Evolutionary conservation across 2,329 filamentous ascomycete genomes (phyloP), one percentile per base, ranked within the genome.

Genomic region (Neonectria punicea): DNA sequence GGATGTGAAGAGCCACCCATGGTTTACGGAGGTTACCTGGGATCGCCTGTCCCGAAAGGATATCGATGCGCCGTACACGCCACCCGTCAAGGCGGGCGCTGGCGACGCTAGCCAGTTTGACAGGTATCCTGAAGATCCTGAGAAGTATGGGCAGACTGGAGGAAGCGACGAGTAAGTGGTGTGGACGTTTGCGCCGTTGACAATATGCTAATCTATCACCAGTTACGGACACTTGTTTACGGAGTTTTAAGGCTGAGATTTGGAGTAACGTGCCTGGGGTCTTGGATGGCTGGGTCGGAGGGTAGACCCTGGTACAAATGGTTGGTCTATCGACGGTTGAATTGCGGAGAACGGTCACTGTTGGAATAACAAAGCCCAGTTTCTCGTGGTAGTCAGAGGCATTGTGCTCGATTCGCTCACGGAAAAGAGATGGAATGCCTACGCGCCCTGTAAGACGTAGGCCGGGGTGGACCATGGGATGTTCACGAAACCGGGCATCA

Each of bases 21-120:
- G 96, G 96, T 99, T 99, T 77, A 88, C 93, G 8, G 96, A 99
- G 81, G 96, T 99, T 56, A 98, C 96, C 3, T 99, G 96, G 96
- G 96, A 99, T 76, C 87, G 96, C 68, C 83, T 99, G 73, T 90
- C 92, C 41, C 92, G 94, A 79, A 98, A 98, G 82, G 96, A 99
- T 75, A 99, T 99, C 67, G 96, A 99, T 80, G 96, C 96, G 41
- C 96, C 96, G 5, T 99, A 99, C 78, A 96, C 97, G 60, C 96
- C 96, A 16, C 96, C 96, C 0, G 95, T 99, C 67, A 92, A 96
- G 78, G 94, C 93, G 46, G 96, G 96, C 46, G 91, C 93, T 32
- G 96, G 96, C 64, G 96, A 99, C 82, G 93, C 96, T 56, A 98
- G 94, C 81, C 93, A 98, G 80, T 99, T 99, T 77, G 96, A 99